These are phyloP conservation scores for Penicillium parvum DNA, from an alignment of 495 filamentous ascomycete species.

Conservation along the genomic window DNA sequence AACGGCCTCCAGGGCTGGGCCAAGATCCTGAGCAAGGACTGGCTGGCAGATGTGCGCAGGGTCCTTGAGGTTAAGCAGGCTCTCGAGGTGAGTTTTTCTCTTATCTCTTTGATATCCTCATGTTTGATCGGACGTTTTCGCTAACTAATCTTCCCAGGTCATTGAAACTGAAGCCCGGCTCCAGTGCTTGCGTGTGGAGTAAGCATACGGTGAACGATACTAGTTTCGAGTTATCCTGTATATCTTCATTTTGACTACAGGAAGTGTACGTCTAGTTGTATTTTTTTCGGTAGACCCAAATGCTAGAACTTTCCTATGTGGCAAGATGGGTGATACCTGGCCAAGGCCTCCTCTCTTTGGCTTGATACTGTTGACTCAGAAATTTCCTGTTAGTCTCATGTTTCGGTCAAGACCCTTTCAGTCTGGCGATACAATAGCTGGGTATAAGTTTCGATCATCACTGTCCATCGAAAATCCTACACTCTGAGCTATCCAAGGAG, in stretches of 20 bases:
- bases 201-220: slow-evolving; percentile 32
- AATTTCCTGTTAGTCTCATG: slow-evolving; percentile 1
- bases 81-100: slow-evolving; percentile 66
- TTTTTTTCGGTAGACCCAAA: slow-evolving; percentile 39
- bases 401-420: not conserved
- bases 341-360: not conserved
- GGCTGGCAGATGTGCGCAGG: slow-evolving; percentile 81
- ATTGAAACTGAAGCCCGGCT: slow-evolving; percentile 49
- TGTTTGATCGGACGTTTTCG: not conserved
- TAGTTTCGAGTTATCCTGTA: slow-evolving; percentile 34
- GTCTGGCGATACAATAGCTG: slow-evolving; percentile 6
- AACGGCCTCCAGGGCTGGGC: slow-evolving; percentile 89
- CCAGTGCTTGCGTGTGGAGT: slow-evolving; percentile 48
- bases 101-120: not conserved
- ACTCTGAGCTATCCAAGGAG: too few relatives aligned
- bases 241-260: slow-evolving; percentile 33
- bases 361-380: slow-evolving; percentile 1
- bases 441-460: slow-evolving; percentile 2
- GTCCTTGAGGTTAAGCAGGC: slow-evolving; percentile 94
- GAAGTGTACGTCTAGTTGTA: slow-evolving; percentile 46
- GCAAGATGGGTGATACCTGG: not conserved
- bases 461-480: too few relatives aligned
- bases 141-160: slow-evolving; percentile 33
- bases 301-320: slow-evolving; percentile 40
- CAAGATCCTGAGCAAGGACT: slow-evolving; percentile 86